phyloP scores from a whole-genome alignment of 2,329 filamentous ascomycete species.

The Pseudophaeomoniella oleicola region DNA sequence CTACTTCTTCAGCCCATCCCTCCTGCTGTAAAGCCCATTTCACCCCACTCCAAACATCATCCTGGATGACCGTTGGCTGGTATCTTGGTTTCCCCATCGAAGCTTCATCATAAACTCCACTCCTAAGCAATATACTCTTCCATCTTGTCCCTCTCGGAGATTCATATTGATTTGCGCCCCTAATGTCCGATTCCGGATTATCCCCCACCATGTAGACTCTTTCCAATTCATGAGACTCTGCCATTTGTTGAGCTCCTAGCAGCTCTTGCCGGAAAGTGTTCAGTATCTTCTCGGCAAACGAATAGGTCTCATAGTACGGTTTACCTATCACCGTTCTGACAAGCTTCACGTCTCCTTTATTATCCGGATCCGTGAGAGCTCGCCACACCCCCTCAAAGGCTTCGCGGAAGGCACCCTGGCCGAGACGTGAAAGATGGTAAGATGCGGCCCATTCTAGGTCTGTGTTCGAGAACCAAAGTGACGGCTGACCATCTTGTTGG shows the following conservation, averaged over 20 bases:
- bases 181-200: conserved; percentile 79
- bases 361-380: conserved; percentile 47
- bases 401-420: conserved; percentile 80
- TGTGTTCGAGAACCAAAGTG: conserved; percentile 75
- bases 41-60: conserved; percentile 65
- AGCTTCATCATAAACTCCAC: conserved; percentile 54
- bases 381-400: conserved; percentile 69
- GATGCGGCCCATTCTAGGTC: conserved; percentile 81
- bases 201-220: conserved; percentile 91
- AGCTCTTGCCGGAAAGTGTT: conserved; percentile 38
- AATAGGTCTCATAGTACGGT: conserved; percentile 62
- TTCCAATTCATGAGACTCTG: conserved; percentile 26
- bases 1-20: no score
- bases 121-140: conserved; percentile 33
- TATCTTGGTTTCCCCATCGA: conserved; percentile 41
- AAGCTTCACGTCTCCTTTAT: conserved; percentile 38
- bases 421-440: conserved; percentile 73
- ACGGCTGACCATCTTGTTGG: conserved; percentile 67
- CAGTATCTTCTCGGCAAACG: conserved; percentile 66
- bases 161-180: conserved; percentile 64
- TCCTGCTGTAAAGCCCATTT: conserved; percentile 55
- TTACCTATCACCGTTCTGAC: conserved; percentile 65
- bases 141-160: conserved; percentile 57
- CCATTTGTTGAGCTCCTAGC: background rate
- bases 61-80: conserved; percentile 50